Base-by-base conservation (phyloP, 1,284 basidiomycete genomes). In the Anthracocystis walkeri region DNA sequence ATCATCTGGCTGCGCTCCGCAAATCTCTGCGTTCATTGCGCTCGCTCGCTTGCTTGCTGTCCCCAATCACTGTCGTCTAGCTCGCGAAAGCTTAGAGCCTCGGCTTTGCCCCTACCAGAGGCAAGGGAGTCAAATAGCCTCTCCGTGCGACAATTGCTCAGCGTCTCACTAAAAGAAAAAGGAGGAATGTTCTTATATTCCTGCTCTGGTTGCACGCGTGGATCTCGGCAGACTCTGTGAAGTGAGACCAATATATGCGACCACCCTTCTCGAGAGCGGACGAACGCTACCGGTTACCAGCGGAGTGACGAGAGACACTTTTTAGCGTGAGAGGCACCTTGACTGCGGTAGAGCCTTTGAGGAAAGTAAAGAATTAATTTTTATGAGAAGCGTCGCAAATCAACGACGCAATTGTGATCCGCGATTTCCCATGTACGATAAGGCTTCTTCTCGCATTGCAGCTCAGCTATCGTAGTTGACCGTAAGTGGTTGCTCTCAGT, bases 1-100 rank as follows among this genome's bases (percentile, higher is more conserved):
- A 16, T 27, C 35, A 33, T 18, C 23, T 5, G 16, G 16, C 41
- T 59, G 49, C 49, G 44, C 41, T 52, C 57, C 57, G 57, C 57
- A 33, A 42, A 59, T 51, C 49, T 35, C 38, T 42, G 38, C 57
- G 7, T 41, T 29, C 8, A 10, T 18, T 46, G 12, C 23, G 6
- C n/a, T 27, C 25, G n/a, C 42, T 45, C 23, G 42, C 42, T 25
- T 23, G 23, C n/a, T 46, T 46, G 23, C 44, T 7, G 23, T 46
- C 25, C n/a, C n/a, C n/a, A n/a, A n/a, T n/a, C n/a, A n/a, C n/a
- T n/a, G n/a, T 46, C 23, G 7, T 46, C 44, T 46, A 14, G 46
- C 6, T 27, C 45, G 12, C 31, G 12, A 33, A 33, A 38, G 35
- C 35, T 38, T 14, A 38, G 35, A 3, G 35, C 35, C 35, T 3